phyloP scores from a whole-genome alignment of 2,329 filamentous ascomycete species.

The Aurifilum marmelostoma region DNA sequence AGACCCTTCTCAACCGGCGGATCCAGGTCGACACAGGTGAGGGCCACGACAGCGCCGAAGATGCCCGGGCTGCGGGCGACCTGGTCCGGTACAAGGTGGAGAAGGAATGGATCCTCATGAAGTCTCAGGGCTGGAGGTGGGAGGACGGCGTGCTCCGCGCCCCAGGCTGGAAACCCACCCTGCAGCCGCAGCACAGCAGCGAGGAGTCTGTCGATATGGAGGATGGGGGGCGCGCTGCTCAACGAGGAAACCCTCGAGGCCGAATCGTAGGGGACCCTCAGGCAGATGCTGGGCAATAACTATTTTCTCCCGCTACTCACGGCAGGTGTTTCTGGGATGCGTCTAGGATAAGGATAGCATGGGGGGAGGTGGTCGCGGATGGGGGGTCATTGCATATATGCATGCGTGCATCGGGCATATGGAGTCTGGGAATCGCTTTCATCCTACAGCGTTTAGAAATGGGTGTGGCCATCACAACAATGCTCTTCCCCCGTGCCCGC shows the following conservation, averaged over 20 bases:
- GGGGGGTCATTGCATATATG: neutral
- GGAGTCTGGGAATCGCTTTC: slow-evolving; percentile 4
- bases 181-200: slow-evolving; percentile 20
- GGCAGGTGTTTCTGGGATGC: slow-evolving; percentile 6
- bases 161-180: slow-evolving; percentile 15
- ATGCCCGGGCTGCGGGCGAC: slow-evolving; percentile 87
- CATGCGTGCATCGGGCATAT: neutral
- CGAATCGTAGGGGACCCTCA: slow-evolving; percentile 10
- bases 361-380: neutral
- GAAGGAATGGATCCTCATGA: slow-evolving; percentile 70
- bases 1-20: slow-evolving; percentile 68
- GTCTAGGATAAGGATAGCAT: neutral
- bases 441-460: slow-evolving; percentile 6
- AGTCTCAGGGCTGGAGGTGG: slow-evolving; percentile 68
- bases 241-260: slow-evolving; percentile 46
- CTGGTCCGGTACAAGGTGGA: slow-evolving; percentile 73
- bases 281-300: slow-evolving; percentile 10
- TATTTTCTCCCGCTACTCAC: slow-evolving; percentile 10
- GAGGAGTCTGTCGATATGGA: slow-evolving; percentile 13
- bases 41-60: slow-evolving; percentile 92
- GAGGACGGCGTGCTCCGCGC: slow-evolving; percentile 45
- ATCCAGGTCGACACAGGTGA: slow-evolving; percentile 72
- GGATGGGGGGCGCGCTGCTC: slow-evolving; percentile 33
- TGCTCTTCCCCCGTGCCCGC: no score
- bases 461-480: neutral